phyloP scores from a whole-genome alignment of 1,284 basidiomycete genomes.

The Malassezia nana region DNA sequence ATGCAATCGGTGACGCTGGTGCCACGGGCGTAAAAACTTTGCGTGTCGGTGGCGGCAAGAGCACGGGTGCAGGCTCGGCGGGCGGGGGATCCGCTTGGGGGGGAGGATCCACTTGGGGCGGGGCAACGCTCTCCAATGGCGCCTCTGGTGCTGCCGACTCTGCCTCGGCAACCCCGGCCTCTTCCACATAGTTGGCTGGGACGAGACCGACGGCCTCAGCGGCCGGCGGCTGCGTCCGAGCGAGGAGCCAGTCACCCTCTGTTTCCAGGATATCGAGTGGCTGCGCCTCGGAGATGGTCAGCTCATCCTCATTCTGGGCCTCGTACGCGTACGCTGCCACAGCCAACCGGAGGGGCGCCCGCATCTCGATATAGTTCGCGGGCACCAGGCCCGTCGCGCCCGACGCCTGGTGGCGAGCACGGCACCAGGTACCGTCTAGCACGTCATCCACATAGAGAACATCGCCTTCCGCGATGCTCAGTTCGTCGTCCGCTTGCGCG shows the following conservation, averaged over 20 bases:
- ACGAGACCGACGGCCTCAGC: conserved; percentile 37
- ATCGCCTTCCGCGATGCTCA: conserved; percentile 42
- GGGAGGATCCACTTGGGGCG: not conserved
- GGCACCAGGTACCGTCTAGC: conserved; percentile 46
- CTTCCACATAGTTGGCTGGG: conserved; percentile 46
- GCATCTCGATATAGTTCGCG: conserved; percentile 45
- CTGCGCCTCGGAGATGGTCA: conserved; percentile 39
- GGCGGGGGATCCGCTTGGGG: not conserved
- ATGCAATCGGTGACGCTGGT: not conserved
- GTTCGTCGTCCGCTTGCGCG: conserved; percentile 45
- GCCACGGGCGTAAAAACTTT: not conserved
- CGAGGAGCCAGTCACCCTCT: conserved; percentile 42
- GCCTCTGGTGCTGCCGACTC: not conserved
- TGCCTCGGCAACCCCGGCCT: too few species aligned
- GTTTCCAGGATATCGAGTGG: conserved; percentile 37
- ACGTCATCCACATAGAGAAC: conserved; percentile 43
- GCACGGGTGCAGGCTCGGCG: not conserved
- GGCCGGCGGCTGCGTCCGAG: conserved; percentile 22
- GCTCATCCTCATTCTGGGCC: conserved; percentile 42
- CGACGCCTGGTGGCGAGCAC: conserved; percentile 29
- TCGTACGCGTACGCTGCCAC: conserved; percentile 43
- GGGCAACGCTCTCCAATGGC: too few species aligned
- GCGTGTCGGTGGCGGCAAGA: not conserved
- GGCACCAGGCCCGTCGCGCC: conserved; percentile 39
- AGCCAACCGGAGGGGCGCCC: conserved; percentile 38